Percentiles rank a stretch among this genome's conserved stretches.
phyloP scores from a whole-genome alignment of 108 stramenopile species.

The Epithemia pelagica region DNA sequence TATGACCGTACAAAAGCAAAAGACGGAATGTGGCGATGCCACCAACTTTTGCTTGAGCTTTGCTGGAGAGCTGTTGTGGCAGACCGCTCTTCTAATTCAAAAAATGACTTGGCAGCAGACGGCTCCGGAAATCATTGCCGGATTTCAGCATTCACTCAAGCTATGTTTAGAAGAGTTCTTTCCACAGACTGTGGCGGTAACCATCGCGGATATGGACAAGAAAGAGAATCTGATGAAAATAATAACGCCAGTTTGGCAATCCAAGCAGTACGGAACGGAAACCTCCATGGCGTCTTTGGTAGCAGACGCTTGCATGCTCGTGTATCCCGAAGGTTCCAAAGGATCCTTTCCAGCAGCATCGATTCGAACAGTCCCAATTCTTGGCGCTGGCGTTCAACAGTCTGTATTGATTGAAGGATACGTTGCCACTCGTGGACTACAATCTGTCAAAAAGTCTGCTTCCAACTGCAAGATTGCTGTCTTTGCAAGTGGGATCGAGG shows the following conservation, averaged over 20 bases:
- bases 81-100: conserved; percentile 87
- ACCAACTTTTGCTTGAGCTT: conserved; percentile 92
- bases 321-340: conserved; percentile 47
- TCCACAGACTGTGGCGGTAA: conserved; percentile 42
- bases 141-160: conserved; percentile 78
- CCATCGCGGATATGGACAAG: conserved; percentile 36
- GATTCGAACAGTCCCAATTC: conserved; percentile 92
- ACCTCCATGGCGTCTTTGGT: conserved; percentile 84
- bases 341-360: conserved; percentile 70
- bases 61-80: conserved; percentile 85
- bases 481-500: conserved; percentile 96
- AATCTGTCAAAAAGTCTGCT: conserved; percentile 66
- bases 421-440: conserved; percentile 83
- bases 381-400: conserved; percentile 82
- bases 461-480: conserved; percentile 88
- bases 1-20: conserved; percentile 91
- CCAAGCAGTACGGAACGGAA: conserved; percentile 88
- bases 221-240: conserved; percentile 56
- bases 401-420: conserved; percentile 87
- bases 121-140: conserved; percentile 89
- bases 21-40: conserved; percentile 92
- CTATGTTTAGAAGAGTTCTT: conserved; percentile 53
- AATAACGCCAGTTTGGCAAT: conserved; percentile 76
- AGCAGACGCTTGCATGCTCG: conserved; percentile 86
- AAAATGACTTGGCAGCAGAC: conserved; percentile 73